Conservation (phyloP, 192 early-diverging fungal species). For the Backusella macrospora region DNA sequence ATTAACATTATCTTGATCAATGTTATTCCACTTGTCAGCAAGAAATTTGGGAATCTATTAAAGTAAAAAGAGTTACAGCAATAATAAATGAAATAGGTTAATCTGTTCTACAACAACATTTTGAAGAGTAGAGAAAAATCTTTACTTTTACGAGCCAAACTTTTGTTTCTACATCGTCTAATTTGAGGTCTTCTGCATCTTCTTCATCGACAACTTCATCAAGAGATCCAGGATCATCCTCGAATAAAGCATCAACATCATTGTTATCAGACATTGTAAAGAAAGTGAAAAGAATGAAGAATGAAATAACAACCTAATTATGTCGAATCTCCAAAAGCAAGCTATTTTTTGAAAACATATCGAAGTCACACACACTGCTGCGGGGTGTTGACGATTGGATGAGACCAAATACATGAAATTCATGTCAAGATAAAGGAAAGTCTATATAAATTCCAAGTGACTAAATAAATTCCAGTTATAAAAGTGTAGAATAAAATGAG, state of each 20-base stretch:
- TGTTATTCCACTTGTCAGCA: slow-evolving; percentile 79
- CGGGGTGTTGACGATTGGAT: too few relatives aligned
- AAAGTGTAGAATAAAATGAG: too few relatives aligned
- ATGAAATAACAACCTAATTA: too few relatives aligned
- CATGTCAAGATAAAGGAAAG: too few relatives aligned
- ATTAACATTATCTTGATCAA: slow-evolving; percentile 67
- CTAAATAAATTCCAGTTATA: too few relatives aligned
- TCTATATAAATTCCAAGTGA: too few relatives aligned
- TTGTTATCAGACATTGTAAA: slow-evolving; percentile 30
- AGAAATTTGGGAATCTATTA: slow-evolving; percentile 81
- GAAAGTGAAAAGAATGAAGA: not conserved
- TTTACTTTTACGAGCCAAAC: slow-evolving; percentile 92
- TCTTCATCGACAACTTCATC: slow-evolving; percentile 61
- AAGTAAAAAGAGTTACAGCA: too few relatives aligned
- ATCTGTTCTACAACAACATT: not conserved
- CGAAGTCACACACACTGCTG: too few relatives aligned
- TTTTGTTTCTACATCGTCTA: slow-evolving; percentile 68
- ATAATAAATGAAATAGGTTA: not conserved
- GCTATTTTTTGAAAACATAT: too few relatives aligned
- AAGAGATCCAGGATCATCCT: slow-evolving; percentile 50
- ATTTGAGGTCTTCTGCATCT: slow-evolving; percentile 70
- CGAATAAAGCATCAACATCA: slow-evolving; percentile 56
- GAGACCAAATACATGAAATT: too few relatives aligned
- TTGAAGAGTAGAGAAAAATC: not conserved
- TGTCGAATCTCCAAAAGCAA: too few relatives aligned